Evolutionary conservation across 2,329 filamentous ascomycete species (phyloP).

Genomic region (Aspergillus sclerotialis): DNA sequence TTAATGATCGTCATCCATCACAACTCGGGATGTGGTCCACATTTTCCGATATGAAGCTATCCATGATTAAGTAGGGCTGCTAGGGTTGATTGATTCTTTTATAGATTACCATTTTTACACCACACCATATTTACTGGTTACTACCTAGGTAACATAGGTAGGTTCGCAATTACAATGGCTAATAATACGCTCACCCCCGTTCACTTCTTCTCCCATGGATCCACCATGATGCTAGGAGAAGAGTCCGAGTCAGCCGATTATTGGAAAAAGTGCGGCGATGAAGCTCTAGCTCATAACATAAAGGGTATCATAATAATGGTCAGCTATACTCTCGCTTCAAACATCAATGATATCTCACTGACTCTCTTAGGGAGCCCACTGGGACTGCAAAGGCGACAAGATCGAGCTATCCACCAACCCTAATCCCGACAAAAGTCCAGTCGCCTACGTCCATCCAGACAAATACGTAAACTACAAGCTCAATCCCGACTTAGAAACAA

Average conservation of each 20-base stretch:
- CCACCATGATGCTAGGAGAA: constrained; percentile 62
- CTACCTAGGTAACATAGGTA: too few species aligned
- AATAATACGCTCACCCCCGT: constrained; percentile 49
- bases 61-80: too few species aligned
- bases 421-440: constrained; percentile 51
- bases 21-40: too few species aligned
- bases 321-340: constrained; percentile 5
- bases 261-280: constrained; percentile 58
- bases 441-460: constrained; percentile 56
- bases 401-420: constrained; percentile 57
- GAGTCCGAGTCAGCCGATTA: constrained; percentile 52
- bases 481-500: constrained; percentile 49
- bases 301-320: constrained; percentile 60
- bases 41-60: too few species aligned
- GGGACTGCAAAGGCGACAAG: constrained; percentile 48
- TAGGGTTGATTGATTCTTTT: too few species aligned
- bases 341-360: too few species aligned
- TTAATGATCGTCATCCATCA: too few species aligned
- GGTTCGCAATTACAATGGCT: too few species aligned
- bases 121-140: too few species aligned
- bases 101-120: too few species aligned
- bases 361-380: constrained; percentile 51
- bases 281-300: constrained; percentile 50
- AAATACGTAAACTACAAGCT: constrained; percentile 57
- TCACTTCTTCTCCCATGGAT: constrained; percentile 63